Conservation (phyloP, 2,329 filamentous ascomycete species). For the Penicillium sp. region DNA sequence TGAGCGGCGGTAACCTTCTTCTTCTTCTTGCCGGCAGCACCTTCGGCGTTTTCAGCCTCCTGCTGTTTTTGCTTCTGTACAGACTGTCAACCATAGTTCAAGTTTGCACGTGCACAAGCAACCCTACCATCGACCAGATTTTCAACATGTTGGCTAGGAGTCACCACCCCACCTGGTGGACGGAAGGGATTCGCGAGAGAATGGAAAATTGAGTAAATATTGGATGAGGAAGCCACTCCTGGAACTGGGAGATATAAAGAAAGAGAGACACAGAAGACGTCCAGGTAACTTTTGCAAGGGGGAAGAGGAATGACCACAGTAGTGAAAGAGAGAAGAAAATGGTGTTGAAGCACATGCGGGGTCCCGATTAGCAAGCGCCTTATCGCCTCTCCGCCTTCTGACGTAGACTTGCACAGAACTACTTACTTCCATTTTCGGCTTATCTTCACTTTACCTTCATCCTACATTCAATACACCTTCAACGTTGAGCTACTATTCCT, state of each 20-base stretch:
- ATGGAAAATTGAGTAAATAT: neutral
- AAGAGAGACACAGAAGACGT: neutral
- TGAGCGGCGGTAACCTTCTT: constrained; percentile 98
- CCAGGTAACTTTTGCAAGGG: neutral
- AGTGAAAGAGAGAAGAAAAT: neutral
- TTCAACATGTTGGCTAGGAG: constrained; percentile 74
- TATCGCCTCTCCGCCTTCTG: constrained; percentile 13
- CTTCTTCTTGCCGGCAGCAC: constrained; percentile 76
- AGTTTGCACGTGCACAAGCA: neutral
- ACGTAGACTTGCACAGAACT: neutral
- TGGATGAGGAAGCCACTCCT: neutral
- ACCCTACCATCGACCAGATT: constrained; percentile 94
- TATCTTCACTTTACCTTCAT: no score
- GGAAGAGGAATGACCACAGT: no score
- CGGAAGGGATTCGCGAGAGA: neutral
- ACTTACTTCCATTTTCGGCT: no score
- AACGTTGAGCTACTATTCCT: no score
- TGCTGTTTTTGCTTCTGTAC: constrained; percentile 73
- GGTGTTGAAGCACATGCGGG: constrained; percentile 5
- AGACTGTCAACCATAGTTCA: constrained; percentile 18
- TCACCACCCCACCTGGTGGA: constrained; percentile 22
- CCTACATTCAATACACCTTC: no score
- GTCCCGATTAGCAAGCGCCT: constrained; percentile 11
- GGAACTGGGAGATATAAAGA: neutral
- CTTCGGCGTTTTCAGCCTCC: constrained; percentile 89